phyloP scores from a whole-genome alignment of 768 basidiomycete genomes.

The Boletus reticulatus region DNA sequence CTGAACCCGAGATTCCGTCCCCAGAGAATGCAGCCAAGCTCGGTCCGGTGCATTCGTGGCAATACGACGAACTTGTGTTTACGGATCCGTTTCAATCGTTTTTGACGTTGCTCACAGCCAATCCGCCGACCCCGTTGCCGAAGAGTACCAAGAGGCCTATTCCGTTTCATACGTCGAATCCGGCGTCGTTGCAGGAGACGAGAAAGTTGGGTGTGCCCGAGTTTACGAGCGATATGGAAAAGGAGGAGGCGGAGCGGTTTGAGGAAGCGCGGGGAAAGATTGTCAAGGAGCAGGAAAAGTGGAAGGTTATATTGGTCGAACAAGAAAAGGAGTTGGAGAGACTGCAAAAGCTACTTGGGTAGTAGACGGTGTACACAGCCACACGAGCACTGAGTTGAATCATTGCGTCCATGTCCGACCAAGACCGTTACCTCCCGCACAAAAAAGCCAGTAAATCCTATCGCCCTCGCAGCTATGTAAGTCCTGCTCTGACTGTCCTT shows the following conservation, averaged over 20 bases:
- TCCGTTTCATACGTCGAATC: constrained; percentile 70
- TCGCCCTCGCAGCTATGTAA: constrained; percentile 38
- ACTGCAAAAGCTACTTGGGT: constrained; percentile 51
- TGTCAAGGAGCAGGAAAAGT: constrained; percentile 72
- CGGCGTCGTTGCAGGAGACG: constrained; percentile 59
- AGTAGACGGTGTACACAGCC: constrained; percentile 11
- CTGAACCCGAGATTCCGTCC: constrained; percentile 65
- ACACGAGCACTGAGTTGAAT: background rate
- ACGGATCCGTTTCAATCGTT: constrained; percentile 89
- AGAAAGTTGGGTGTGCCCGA: constrained; percentile 70
- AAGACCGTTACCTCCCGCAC: constrained; percentile 32
- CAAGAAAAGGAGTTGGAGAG: constrained; percentile 79
- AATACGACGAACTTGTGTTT: constrained; percentile 98
- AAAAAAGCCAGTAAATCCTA: constrained; percentile 37
- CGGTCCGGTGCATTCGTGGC: constrained; percentile 93
- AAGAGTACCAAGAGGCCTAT: constrained; percentile 55
- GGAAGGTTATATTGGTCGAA: constrained; percentile 64
- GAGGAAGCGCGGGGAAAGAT: constrained; percentile 73
- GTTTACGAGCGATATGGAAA: constrained; percentile 83
- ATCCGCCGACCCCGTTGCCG: constrained; percentile 82
- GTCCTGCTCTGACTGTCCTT: background rate
- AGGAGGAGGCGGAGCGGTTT: constrained; percentile 76
- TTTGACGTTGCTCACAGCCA: constrained; percentile 72
- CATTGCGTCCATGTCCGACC: constrained; percentile 24
- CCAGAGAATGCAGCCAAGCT: constrained; percentile 63